Base-by-base conservation (phyloP, 164 flowering plant species). In the Tetrastigma voinierianum region DNA sequence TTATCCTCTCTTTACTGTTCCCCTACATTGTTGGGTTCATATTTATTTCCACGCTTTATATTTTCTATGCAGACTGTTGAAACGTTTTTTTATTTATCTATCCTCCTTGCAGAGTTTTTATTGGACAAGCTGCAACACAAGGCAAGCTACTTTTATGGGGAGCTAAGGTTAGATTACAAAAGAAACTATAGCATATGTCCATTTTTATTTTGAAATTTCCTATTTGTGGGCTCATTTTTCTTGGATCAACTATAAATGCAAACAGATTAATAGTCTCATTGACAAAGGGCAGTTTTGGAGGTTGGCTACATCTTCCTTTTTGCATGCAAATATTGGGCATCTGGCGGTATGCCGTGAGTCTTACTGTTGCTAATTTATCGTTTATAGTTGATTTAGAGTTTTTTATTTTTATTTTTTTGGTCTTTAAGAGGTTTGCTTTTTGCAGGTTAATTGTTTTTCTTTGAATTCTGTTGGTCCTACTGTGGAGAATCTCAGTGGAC, bases 261-360 rank as follows among this genome's bases (percentile, higher is more conserved):
- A 65, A 67, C 86, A 93, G 98, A 78, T 90, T 69, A 93, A 93
- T 73, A 79, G 86, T 74, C 82, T 87, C 8, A 86, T 93, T 59
- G 88, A 87, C 72, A 69, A 74, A 78, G 98, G 98, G 49, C 87
- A 93, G 65, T 51, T 86, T 10, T 93, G 98, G 98, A 90, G 98
- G 84, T 82, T 93, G 58, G 88, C 67, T 20, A 87, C 98, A 20
- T 84, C 93, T 47, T 77, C 96, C 18, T 77, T 90, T 58, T 76
- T 93, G 65, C 98, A 90, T 82, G 91, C 85, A 67, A 89, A 90
- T 79, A 61, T 87, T 58, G 88, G 81, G 59, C 98, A 93, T 67
- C 91, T 93, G 46, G 68, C 89, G 96, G 96, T 93, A 59, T 68
- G 87, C 21, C 70, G 68, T 68, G 21, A 67, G 55, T 19, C 70